These are phyloP conservation scores for Lophium mytilinum DNA, from an alignment of 495 filamentous ascomycete species.

Conservation along the genomic window DNA sequence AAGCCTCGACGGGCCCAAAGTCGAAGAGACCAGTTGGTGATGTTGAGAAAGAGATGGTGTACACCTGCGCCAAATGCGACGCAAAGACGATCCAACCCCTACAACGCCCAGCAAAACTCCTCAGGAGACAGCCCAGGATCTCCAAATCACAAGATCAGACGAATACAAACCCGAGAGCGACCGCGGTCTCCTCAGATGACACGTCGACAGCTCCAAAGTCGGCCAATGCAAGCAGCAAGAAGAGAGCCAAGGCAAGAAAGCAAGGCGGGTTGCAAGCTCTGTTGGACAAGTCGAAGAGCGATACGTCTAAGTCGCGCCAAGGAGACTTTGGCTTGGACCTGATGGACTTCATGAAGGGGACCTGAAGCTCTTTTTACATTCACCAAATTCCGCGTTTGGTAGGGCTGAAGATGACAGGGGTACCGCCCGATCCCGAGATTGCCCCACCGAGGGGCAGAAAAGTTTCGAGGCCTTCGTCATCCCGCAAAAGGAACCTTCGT, in stretches of 20 bases:
- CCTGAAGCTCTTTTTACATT: neutral
- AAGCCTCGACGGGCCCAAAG: constrained; percentile 1
- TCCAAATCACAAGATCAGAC: neutral
- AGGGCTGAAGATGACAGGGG: neutral
- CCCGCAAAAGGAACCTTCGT: too few species aligned
- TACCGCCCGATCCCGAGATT: neutral
- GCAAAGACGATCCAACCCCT: constrained; percentile 15
- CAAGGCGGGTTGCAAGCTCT: constrained; percentile 51
- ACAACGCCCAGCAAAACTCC: constrained; percentile 2
- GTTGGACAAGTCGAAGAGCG: constrained; percentile 44
- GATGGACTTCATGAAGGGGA: constrained; percentile 49
- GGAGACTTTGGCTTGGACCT: constrained; percentile 41
- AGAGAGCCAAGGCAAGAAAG: constrained; percentile 51
- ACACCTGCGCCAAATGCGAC: constrained; percentile 21
- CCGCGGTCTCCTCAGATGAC: neutral
- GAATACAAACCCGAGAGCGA: neutral
- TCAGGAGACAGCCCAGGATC: neutral
- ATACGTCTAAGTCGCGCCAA: constrained; percentile 8
- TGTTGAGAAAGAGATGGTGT: constrained; percentile 28
- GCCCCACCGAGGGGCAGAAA: constrained; percentile 1
- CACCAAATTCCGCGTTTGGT: neutral
- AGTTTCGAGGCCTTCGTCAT: neutral
- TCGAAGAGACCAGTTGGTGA: constrained; percentile 30
- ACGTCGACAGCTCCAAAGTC: constrained; percentile 7
- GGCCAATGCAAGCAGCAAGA: constrained; percentile 50